Conservation (phyloP, 768 basidiomycete genomes). For the Mrakia hoshinonis region DNA sequence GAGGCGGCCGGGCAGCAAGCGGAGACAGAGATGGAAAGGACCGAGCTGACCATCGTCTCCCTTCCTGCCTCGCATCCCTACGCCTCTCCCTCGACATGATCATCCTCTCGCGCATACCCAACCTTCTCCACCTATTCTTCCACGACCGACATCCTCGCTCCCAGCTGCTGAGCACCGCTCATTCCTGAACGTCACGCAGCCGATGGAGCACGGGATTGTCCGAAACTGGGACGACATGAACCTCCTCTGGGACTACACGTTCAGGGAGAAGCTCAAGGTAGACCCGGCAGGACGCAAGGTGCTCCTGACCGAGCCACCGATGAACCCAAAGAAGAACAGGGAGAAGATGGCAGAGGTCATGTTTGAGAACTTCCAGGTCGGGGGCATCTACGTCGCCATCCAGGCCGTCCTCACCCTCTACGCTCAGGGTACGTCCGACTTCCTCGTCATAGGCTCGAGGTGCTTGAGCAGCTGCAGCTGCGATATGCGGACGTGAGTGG, state of each 20-base stretch:
- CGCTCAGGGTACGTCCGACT: slow-evolving; percentile 69
- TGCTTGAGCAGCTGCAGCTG: too few species aligned
- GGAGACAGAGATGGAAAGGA: not conserved
- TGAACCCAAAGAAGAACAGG: slow-evolving; percentile 92
- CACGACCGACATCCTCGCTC: not conserved
- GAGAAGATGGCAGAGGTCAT: slow-evolving; percentile 94
- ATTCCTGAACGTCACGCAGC: slow-evolving; percentile 92
- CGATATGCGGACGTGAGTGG: too few species aligned
- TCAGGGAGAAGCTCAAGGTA: slow-evolving; percentile 78
- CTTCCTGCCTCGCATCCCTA: not conserved
- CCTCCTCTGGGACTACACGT: slow-evolving; percentile 96
- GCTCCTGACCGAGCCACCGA: slow-evolving; percentile 92
- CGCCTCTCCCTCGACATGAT: not conserved
- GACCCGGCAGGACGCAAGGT: slow-evolving; percentile 81
- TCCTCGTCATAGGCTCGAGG: too few species aligned
- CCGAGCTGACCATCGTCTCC: slow-evolving; percentile 9
- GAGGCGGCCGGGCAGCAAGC: too few species aligned
- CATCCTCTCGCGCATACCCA: not conserved
- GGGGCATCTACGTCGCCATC: slow-evolving; percentile 92
- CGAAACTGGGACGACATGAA: slow-evolving; percentile 99
- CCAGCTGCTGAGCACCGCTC: slow-evolving; percentile 78
- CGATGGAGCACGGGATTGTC: slow-evolving; percentile 98
- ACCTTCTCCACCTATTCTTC: not conserved
- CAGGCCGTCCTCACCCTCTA: slow-evolving; percentile 97
- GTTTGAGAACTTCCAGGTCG: slow-evolving; percentile 98